phyloP scores from a whole-genome alignment of 2,329 filamentous ascomycete genomes.

The Exophiala spinifera region DNA sequence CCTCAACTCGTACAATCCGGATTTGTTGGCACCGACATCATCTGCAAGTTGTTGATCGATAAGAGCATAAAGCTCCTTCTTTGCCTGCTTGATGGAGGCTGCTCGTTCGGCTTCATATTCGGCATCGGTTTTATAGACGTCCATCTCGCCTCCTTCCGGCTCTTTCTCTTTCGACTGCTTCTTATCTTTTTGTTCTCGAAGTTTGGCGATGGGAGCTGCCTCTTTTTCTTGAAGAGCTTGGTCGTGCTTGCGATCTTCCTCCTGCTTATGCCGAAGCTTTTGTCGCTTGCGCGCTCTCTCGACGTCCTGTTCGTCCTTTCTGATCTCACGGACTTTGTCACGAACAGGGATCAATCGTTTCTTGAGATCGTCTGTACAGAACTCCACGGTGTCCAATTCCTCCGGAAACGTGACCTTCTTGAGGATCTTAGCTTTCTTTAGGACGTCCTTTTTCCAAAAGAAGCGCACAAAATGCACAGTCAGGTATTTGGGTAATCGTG shows the following conservation, averaged over 20 bases:
- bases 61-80: constrained; percentile 80
- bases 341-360: constrained; percentile 83
- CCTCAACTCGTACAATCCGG: constrained; percentile 89
- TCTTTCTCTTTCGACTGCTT: constrained; percentile 42
- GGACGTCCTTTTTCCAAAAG: constrained; percentile 92
- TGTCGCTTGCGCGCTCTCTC: constrained; percentile 89
- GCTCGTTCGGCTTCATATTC: constrained; percentile 84
- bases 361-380: constrained; percentile 86
- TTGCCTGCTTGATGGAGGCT: constrained; percentile 70
- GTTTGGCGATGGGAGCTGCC: constrained; percentile 46
- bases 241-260: constrained; percentile 47
- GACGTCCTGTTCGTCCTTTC: constrained; percentile 91
- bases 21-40: constrained; percentile 85
- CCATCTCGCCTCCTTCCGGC: constrained; percentile 66
- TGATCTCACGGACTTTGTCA: constrained; percentile 90
- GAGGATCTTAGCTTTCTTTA: constrained; percentile 99
- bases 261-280: constrained; percentile 63
- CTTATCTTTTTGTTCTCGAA: constrained; percentile 50
- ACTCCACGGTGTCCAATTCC: constrained; percentile 89
- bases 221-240: constrained; percentile 32
- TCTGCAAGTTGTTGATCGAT: constrained; percentile 70
- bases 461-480: constrained; percentile 97
- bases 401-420: constrained; percentile 95
- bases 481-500: constrained; percentile 87
- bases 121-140: constrained; percentile 85